phyloP scores from a whole-genome alignment of 2,329 filamentous ascomycete species.

The Colletotrichum trifolii region DNA sequence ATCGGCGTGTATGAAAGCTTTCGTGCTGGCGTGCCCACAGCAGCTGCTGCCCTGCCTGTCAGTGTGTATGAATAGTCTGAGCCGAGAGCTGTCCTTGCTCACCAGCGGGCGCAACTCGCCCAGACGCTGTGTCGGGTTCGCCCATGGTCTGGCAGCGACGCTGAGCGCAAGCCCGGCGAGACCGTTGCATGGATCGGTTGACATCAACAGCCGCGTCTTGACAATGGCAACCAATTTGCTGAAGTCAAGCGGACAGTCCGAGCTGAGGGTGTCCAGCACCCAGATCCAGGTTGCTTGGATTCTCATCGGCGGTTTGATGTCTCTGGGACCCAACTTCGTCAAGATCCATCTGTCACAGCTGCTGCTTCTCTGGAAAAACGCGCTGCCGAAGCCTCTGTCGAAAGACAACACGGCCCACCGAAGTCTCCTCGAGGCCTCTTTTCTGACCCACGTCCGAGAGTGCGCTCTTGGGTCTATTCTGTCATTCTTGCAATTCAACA shows the following conservation, averaged over 20 bases:
- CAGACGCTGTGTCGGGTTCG: constrained; percentile 87
- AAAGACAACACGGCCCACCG: constrained; percentile 90
- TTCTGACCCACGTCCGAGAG: constrained; percentile 92
- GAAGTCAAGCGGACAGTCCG: constrained; percentile 91
- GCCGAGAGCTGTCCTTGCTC: constrained; percentile 84
- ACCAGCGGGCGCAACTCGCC: constrained; percentile 80
- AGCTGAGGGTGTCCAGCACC: constrained; percentile 89
- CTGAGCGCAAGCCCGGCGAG: constrained; percentile 89
- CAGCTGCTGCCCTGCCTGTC: constrained; percentile 92
- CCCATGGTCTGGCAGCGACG: constrained; percentile 89
- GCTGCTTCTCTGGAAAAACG: constrained; percentile 96
- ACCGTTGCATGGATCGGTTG: constrained; percentile 92
- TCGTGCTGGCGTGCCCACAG: constrained; percentile 91
- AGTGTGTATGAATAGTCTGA: constrained; percentile 96
- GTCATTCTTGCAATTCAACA: constrained; percentile 94
- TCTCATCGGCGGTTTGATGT: constrained; percentile 95
- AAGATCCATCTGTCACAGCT: constrained; percentile 98
- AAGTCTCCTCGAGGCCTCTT: constrained; percentile 88
- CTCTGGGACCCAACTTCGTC: constrained; percentile 95
- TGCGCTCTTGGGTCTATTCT: constrained; percentile 92
- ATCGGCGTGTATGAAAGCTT: constrained; percentile 85
- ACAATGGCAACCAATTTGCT: constrained; percentile 91
- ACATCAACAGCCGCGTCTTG: constrained; percentile 92
- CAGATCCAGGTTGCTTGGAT: constrained; percentile 99
- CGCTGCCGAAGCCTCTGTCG: constrained; percentile 90